phyloP scores from a whole-genome alignment of 192 early-diverging fungal species.

The Coemansia sp. region DNA sequence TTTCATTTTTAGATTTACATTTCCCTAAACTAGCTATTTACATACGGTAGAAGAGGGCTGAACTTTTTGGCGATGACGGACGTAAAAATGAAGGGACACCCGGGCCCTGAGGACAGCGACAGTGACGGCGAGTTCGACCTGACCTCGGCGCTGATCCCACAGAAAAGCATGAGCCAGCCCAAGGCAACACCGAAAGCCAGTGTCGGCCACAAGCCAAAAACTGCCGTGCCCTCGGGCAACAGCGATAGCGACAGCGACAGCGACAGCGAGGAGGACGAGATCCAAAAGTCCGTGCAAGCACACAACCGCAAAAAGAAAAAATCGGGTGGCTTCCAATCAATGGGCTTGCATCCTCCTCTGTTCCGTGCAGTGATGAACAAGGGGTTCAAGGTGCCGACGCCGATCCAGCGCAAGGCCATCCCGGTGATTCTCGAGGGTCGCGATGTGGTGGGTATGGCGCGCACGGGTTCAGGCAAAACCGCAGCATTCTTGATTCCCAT shows the following conservation, averaged over 20 bases:
- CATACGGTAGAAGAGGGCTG: too few species aligned
- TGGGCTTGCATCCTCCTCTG: conserved; percentile 83
- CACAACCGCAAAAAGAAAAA: conserved; percentile 93
- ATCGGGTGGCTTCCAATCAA: conserved; percentile 96
- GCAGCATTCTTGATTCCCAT: conserved; percentile 93
- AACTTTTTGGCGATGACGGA: conserved; percentile 10
- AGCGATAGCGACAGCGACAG: background rate
- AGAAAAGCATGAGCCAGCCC: too few species aligned
- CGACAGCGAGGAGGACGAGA: conserved; percentile 32
- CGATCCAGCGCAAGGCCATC: conserved; percentile 94
- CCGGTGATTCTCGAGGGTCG: conserved; percentile 86
- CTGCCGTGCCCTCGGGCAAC: background rate
- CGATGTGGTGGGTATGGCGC: conserved; percentile 97
- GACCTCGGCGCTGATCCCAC: conserved; percentile 47
- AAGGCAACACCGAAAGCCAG: conserved; percentile 4
- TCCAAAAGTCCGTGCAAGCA: conserved; percentile 38
- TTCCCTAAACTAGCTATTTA: background rate
- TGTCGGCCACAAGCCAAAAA: conserved; percentile 1
- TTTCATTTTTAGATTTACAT: background rate
- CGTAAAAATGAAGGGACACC: background rate
- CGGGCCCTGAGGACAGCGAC: conserved; percentile 18
- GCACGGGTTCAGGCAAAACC: conserved; percentile 98
- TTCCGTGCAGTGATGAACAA: conserved; percentile 87
- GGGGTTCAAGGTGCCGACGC: conserved; percentile 97
- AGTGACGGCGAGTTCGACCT: conserved; percentile 49